Percentiles rank a stretch among this genome's conserved stretches.
Conservation (phyloP, 2,329 filamentous ascomycete species). For the Aspergillus sp. region DNA sequence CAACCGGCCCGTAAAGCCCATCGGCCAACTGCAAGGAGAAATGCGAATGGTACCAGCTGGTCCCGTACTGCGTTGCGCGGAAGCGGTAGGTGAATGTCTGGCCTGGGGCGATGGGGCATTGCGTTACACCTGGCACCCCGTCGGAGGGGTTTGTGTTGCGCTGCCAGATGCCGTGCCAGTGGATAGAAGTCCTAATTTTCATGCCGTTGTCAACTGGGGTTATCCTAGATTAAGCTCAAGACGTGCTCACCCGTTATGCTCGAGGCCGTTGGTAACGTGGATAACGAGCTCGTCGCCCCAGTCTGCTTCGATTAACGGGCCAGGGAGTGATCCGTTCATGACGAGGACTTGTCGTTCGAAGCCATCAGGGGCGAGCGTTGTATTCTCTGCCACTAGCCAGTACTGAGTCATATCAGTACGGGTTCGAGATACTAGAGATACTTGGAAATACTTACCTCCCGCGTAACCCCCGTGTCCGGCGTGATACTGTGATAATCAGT, state of each 20-base stretch:
- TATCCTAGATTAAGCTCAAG: too few relatives aligned
- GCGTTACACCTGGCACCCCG: constrained; percentile 34
- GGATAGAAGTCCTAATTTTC: constrained; percentile 28
- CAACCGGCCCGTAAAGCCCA: constrained; percentile 60
- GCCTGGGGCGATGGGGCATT: constrained; percentile 40
- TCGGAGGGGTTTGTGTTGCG: constrained; percentile 32
- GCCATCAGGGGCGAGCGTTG: constrained; percentile 20
- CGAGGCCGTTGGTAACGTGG: constrained; percentile 56
- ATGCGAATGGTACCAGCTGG: constrained; percentile 38
- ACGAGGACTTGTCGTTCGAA: constrained; percentile 47
- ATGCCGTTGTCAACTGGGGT: too few relatives aligned
- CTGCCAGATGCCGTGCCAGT: constrained; percentile 40
- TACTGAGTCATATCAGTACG: not conserved
- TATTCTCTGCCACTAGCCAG: constrained; percentile 16
- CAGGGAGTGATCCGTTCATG: constrained; percentile 66
- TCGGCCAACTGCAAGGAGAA: constrained; percentile 44
- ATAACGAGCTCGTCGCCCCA: constrained; percentile 61
- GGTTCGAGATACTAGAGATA: too few relatives aligned
- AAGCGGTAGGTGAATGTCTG: constrained; percentile 37
- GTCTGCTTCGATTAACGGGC: constrained; percentile 64
- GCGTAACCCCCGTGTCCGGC: constrained; percentile 14
- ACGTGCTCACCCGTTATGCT: not conserved
- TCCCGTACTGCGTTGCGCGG: constrained; percentile 39
- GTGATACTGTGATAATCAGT: constrained; percentile 34
- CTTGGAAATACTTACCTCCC: not conserved